phyloP scores from a whole-genome alignment of 495 filamentous ascomycete species.

The Penicillium taxi region DNA sequence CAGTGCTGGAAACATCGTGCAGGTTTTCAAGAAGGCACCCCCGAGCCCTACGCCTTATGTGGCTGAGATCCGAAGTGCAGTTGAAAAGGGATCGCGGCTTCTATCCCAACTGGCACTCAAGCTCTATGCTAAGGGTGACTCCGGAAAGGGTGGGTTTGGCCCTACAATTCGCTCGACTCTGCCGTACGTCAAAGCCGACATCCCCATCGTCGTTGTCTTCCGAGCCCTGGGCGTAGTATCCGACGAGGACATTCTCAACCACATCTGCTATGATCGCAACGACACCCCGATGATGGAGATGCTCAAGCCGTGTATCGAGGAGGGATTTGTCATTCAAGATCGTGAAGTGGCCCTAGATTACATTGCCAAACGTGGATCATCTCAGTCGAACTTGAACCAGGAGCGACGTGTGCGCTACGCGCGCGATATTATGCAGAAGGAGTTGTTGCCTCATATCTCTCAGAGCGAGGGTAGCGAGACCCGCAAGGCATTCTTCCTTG shows the following conservation, averaged over 20 bases:
- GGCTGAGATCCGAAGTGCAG: constrained; percentile 90
- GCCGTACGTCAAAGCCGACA: constrained; percentile 87
- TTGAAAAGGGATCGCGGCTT: constrained; percentile 90
- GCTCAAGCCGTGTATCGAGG: constrained; percentile 91
- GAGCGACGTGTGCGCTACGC: constrained; percentile 87
- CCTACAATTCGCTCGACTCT: constrained; percentile 81
- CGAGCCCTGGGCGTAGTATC: constrained; percentile 92
- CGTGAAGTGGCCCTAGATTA: constrained; percentile 92
- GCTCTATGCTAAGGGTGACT: constrained; percentile 75
- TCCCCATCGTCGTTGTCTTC: constrained; percentile 92
- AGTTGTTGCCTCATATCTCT: constrained; percentile 92
- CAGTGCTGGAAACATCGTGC: constrained; percentile 94
- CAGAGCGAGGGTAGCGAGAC: constrained; percentile 95
- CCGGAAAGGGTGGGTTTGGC: constrained; percentile 67
- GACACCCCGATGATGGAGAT: constrained; percentile 97
- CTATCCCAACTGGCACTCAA: constrained; percentile 87
- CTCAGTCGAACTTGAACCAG: constrained; percentile 59
- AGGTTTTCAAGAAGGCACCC: constrained; percentile 94
- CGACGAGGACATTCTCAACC: constrained; percentile 94
- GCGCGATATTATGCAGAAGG: constrained; percentile 90
- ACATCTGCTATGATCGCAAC: constrained; percentile 91
- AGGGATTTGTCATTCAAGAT: constrained; percentile 92
- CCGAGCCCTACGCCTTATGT: constrained; percentile 83
- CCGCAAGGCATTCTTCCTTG: constrained; percentile 94
- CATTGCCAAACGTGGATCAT: constrained; percentile 83